phyloP scores from a whole-genome alignment of 257 asterid genomes.

The Petrea volubilis region DNA sequence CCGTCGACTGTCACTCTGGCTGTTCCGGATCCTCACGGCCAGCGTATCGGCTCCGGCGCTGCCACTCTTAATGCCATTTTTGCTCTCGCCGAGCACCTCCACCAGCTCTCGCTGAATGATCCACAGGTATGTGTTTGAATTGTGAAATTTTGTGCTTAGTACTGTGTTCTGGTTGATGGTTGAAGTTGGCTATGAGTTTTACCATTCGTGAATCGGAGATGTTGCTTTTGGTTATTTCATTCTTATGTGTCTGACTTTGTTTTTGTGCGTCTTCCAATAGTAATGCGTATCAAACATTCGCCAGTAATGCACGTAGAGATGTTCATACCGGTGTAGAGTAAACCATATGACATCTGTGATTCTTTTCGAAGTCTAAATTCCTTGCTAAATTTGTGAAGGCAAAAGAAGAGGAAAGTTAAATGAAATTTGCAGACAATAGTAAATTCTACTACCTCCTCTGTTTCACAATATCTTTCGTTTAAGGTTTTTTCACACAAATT shows the following conservation, averaged over 20 bases:
- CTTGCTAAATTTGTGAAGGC: neutral
- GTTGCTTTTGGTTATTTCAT: too few relatives aligned
- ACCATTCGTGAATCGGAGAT: neutral
- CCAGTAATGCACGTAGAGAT: neutral
- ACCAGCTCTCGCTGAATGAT: conserved; percentile 24
- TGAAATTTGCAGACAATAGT: neutral
- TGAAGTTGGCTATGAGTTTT: neutral
- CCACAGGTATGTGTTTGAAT: conserved; percentile 25
- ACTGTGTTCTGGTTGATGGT: neutral
- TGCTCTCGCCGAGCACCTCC: conserved; percentile 63
- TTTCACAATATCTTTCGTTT: too few relatives aligned
- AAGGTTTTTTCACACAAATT: too few relatives aligned
- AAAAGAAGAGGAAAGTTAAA: neutral
- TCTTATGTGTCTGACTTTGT: neutral
- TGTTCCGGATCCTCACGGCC: conserved; percentile 89
- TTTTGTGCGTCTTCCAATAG: neutral
- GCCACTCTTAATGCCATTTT: conserved; percentile 84
- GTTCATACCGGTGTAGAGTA: neutral
- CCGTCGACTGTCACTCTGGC: conserved; percentile 73
- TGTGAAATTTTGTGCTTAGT: conserved; percentile 2
- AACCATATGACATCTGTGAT: neutral
- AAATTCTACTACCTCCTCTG: too few relatives aligned
- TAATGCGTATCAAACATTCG: neutral
- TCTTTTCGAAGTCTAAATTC: neutral
- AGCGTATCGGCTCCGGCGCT: conserved; percentile 94